Evolutionary conservation across 2,329 filamentous ascomycete species (phyloP), one percentile per base, ranked within the genome.

Genomic region (Pseudogymnoascus sp.): DNA sequence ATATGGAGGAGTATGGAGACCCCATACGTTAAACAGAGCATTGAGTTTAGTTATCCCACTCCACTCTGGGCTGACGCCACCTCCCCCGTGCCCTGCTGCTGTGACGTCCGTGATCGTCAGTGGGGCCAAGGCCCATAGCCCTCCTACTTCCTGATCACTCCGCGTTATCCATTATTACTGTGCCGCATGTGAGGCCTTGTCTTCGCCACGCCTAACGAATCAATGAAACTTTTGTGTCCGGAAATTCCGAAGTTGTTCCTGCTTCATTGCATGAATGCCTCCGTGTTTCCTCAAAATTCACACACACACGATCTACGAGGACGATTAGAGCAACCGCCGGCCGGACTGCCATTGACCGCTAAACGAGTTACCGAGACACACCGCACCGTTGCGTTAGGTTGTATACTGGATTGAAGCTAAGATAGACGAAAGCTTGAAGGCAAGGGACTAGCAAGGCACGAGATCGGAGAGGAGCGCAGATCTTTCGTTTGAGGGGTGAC

Each of bases 121-220:
- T 52, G 45, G 45, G 45, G 45, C 45, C 45, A 52, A 52, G 45
- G 31, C 45, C 45, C 25, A 52, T 52, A 52, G 25, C 45, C 45
- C 45, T 52, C 40, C 45, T 52, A 15, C 27, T 52, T 31, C 45
- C 45, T 27, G 45, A 1, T 31, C 45, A 52, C 45, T 52, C 45
- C 45, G 45, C 25, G 45, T 8, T 29, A 13, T 52, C 45, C 27
- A 52, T 25, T 52, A 52, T 31, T 52, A 31, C 27, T 52, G 45
- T 52, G 27, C 6, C n/a, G 7, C 45, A 52, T 52, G 45, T 52
- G 45, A 52, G 45, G 27, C 45, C 13, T 52, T 52, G 45, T 4
- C 7, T 31, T 52, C 45, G 45, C 25, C 13, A n/a, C 27, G 25
- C 45, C 25, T 15, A 25, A 10, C 45, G 27, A 52, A 52, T 52